These are phyloP conservation scores for Pisolithus marmoratus DNA, from an alignment of 768 basidiomycete genomes.

Conservation along the genomic window DNA sequence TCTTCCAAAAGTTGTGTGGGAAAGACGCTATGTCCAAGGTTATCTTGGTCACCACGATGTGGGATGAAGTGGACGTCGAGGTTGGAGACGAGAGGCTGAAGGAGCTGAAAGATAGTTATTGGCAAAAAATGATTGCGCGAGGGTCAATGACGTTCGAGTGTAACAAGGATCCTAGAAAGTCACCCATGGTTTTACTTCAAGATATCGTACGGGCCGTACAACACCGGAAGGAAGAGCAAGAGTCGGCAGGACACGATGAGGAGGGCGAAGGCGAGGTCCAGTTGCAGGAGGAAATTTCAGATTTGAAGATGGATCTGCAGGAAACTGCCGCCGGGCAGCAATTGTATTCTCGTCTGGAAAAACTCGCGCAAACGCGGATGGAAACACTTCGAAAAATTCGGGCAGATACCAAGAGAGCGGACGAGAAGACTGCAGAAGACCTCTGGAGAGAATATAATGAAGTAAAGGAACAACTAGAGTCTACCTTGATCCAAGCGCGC, in stretches of 20 bases:
- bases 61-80: constrained; percentile 18
- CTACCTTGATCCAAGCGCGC: not conserved
- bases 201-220: not conserved
- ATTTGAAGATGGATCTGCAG: not conserved
- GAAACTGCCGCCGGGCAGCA: not conserved
- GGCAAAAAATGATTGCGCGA: not conserved
- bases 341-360: not conserved
- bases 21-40: constrained; percentile 26
- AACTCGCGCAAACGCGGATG: not conserved
- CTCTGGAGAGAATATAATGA: not conserved
- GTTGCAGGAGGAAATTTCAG: not conserved
- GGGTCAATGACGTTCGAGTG: not conserved
- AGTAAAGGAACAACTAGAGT: not conserved
- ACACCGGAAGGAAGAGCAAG: not conserved
- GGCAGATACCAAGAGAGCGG: not conserved
- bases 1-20: constrained; percentile 28
- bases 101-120: constrained; percentile 3
- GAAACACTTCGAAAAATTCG: not conserved
- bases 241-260: too few relatives aligned
- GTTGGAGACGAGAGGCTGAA: constrained; percentile 15
- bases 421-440: not conserved
- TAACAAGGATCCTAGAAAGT: not conserved
- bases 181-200: not conserved
- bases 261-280: not conserved
- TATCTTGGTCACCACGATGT: too few relatives aligned